Evolutionary conservation across 1,139 yeast genomes (phyloP).

Genomic region (Diutina scorzettiae): DNA sequence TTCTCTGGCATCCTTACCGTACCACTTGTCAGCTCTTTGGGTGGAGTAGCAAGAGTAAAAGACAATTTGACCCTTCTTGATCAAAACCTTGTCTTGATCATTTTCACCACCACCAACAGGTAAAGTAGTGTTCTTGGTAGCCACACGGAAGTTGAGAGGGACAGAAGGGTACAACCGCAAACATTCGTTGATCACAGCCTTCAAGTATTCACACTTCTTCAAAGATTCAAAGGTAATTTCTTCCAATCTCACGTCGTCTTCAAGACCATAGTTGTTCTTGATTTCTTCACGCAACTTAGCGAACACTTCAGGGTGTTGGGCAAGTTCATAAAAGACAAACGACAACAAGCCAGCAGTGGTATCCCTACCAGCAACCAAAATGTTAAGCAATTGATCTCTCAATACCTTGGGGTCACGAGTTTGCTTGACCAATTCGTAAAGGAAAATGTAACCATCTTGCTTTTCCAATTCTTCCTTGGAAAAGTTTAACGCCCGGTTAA

Average conservation of each 20-base stretch:
- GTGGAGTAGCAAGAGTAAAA: constrained; percentile 32
- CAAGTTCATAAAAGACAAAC: constrained; percentile 16
- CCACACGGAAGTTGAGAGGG: constrained; percentile 4
- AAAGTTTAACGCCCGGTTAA: constrained; percentile 19
- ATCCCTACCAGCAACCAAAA: constrained; percentile 23
- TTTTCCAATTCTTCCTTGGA: constrained; percentile 15
- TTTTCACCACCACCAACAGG: constrained; percentile 11
- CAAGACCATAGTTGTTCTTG: constrained; percentile 14
- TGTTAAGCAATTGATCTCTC: constrained; percentile 20
- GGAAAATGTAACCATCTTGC: constrained; percentile 15
- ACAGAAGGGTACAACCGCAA: constrained; percentile 6
- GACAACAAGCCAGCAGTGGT: constrained; percentile 22
- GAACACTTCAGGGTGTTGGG: constrained; percentile 15
- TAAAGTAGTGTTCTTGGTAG: constrained; percentile 5
- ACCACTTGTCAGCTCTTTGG: constrained; percentile 32
- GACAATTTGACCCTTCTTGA: constrained; percentile 35
- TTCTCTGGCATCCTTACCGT: constrained; percentile 36
- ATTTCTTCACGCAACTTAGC: constrained; percentile 15
- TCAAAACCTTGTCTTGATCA: constrained; percentile 27
- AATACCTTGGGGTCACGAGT: constrained; percentile 17
- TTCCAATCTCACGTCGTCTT: constrained; percentile 15
- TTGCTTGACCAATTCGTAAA: constrained; percentile 19
- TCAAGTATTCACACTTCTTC: constrained; percentile 7
- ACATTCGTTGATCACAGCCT: constrained; percentile 5
- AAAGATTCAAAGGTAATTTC: constrained; percentile 17